Evolutionary conservation across 2,329 filamentous ascomycete genomes (phyloP).

Genomic region (Talaromyces sp.): DNA sequence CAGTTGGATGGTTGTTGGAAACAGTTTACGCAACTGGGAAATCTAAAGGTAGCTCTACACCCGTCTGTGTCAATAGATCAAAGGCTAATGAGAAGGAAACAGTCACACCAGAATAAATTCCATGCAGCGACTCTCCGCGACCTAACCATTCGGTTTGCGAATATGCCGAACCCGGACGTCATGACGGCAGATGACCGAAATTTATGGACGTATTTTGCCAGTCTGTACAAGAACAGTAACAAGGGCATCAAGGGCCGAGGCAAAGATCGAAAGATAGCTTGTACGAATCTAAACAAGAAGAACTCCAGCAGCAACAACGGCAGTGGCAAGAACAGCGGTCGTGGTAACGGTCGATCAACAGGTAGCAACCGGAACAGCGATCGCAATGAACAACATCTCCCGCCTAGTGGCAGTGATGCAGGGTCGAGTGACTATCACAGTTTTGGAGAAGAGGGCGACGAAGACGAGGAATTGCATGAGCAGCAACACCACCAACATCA

Average conservation of each 20-base stretch:
- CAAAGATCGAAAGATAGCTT: constrained; percentile 62
- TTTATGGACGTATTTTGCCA: constrained; percentile 79
- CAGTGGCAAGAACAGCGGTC: not conserved
- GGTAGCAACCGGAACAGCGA: not conserved
- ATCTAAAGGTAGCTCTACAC: constrained; percentile 68
- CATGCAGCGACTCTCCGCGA: constrained; percentile 71
- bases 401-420: constrained; percentile 11
- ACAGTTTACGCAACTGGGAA: constrained; percentile 84
- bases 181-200: constrained; percentile 70
- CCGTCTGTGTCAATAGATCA: not conserved
- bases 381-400: not conserved
- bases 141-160: constrained; percentile 69
- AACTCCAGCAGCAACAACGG: constrained; percentile 1
- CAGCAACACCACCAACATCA: not conserved
- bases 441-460: constrained; percentile 16
- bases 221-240: constrained; percentile 96
- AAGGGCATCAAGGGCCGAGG: constrained; percentile 97
- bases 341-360: not conserved
- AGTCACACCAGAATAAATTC: constrained; percentile 94
- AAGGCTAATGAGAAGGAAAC: constrained; percentile 19
- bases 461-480: constrained; percentile 18
- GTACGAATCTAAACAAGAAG: constrained; percentile 20
- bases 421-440: constrained; percentile 16
- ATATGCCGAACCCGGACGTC: constrained; percentile 58
- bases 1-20: constrained; percentile 81